Base-by-base conservation (phyloP, 169 alveolate species). In the Blepharisma undulans region DNA sequence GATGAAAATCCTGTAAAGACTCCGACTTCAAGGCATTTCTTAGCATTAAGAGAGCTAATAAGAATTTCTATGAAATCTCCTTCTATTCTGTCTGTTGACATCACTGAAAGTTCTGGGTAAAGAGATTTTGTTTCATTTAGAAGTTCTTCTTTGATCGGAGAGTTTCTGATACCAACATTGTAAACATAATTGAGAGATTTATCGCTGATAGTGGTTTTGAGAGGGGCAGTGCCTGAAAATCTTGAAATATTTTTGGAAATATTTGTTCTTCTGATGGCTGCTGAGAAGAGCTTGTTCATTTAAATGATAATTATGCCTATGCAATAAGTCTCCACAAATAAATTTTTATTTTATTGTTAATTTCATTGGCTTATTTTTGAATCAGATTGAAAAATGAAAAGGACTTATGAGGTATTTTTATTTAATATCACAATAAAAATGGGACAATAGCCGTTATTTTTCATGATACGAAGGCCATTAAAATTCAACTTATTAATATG, bases 1-100 rank as follows among this genome's bases (percentile, higher is more conserved):
- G 94, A 90, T n/a, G 96, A 90, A 81, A 90, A 90, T 29, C 96
- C 96, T 21, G 96, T 94, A 71, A 94, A 94, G 29, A 76, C 88
- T 59, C 96, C 96, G 1, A 94, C 82, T 76, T 94, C 96, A 61
- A 94, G 86, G 27, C 95, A 93, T 29, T 90, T 92, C 60, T 93
- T 92, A 0, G 94, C 93, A 7, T 85, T 77, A 5, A 85, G 61
- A 10, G 72, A 22, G 76, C 66, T 36, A 0, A 90, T 82, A 22
- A 93, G 30, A 8, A 90, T 48, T 71, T 84, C 92, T 93, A 93
- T 84, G 34, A 87, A 84, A 59, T 93, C 95, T 7, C 91, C 90
- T 78, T 93, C 74, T 48, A 89, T 92, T 21, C 60, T 34, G 14
- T 93, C 81, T n/a, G 93, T 84, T 4, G 84, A 84, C 95, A 92